These are phyloP conservation scores for Pelomyxa schiedti DNA, from an alignment of 78 protist species.

Conservation along the genomic window DNA sequence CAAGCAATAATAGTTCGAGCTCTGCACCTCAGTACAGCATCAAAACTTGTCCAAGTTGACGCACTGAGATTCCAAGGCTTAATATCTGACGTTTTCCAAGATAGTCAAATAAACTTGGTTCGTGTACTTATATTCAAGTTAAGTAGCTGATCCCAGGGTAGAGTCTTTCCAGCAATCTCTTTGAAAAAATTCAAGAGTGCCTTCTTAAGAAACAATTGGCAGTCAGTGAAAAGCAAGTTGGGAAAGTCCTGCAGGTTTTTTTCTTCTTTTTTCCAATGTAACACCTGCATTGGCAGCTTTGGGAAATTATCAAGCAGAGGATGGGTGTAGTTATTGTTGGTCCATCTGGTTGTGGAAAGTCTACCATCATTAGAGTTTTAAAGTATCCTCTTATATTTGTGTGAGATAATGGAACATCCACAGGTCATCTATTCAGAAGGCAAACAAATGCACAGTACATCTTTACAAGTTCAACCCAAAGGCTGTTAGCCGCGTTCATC, in stretches of 20 bases:
- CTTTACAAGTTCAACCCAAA: constrained; percentile 68
- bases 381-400: not conserved
- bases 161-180: not conserved
- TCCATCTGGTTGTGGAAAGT: constrained; percentile 79
- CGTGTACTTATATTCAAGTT: no score
- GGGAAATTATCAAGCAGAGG: constrained; percentile 59
- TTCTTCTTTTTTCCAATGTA: no score
- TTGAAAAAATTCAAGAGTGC: no score
- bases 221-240: no score
- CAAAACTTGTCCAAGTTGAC: not conserved
- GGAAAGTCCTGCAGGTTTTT: no score
- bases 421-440: not conserved
- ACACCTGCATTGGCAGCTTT: no score
- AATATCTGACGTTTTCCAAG: not conserved
- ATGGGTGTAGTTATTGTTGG: constrained; percentile 84
- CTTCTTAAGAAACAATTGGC: no score
- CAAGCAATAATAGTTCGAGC: not conserved
- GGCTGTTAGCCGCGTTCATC: constrained; percentile 66
- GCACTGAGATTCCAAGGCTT: not conserved
- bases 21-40: not conserved
- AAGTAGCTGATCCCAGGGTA: no score
- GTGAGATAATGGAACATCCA: not conserved
- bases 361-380: constrained; percentile 22
- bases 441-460: constrained; percentile 6
- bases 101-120: no score